These are phyloP conservation scores for Tolypocladium tropicale DNA, from an alignment of 2,329 filamentous ascomycete species.

Conservation along the genomic window DNA sequence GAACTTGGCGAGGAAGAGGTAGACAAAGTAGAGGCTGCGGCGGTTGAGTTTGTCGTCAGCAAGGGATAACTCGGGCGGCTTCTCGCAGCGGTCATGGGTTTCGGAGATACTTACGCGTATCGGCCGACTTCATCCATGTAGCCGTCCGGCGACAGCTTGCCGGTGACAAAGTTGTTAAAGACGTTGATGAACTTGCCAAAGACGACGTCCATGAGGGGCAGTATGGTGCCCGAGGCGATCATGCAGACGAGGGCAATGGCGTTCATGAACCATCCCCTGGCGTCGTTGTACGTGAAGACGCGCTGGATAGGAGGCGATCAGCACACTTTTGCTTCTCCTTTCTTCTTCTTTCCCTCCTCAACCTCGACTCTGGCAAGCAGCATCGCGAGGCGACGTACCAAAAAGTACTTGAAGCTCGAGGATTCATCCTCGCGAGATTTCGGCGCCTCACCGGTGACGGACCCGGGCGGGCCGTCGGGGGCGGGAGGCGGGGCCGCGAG, in stretches of 20 bases:
- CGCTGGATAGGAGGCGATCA: conserved; percentile 14
- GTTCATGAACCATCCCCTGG: conserved; percentile 25
- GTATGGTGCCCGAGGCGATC: conserved; percentile 23
- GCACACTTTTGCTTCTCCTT: neutral
- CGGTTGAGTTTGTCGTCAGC: neutral
- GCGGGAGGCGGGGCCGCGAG: neutral
- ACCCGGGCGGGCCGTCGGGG: neutral
- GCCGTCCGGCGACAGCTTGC: conserved; percentile 27
- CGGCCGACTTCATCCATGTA: conserved; percentile 41
- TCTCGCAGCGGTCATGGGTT: neutral
- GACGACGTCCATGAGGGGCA: conserved; percentile 49
- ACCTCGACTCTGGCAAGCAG: too few relatives aligned
- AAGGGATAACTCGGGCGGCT: too few relatives aligned
- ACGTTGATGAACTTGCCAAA: conserved; percentile 44
- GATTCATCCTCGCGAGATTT: conserved; percentile 1
- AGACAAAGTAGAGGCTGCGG: conserved; percentile 47
- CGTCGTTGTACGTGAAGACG: conserved; percentile 28
- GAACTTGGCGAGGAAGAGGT: conserved; percentile 46
- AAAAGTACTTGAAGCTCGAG: conserved; percentile 15
- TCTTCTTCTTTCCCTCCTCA: too few relatives aligned
- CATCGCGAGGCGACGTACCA: conserved; percentile 6
- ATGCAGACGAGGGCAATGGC: conserved; percentile 22
- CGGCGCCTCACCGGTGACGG: neutral
- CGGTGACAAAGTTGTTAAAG: conserved; percentile 45
- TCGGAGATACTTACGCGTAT: conserved; percentile 24